Evolutionary conservation across 805 yeast genomes (phyloP).

Genomic region (Sugiyamaella lignohabitans): DNA sequence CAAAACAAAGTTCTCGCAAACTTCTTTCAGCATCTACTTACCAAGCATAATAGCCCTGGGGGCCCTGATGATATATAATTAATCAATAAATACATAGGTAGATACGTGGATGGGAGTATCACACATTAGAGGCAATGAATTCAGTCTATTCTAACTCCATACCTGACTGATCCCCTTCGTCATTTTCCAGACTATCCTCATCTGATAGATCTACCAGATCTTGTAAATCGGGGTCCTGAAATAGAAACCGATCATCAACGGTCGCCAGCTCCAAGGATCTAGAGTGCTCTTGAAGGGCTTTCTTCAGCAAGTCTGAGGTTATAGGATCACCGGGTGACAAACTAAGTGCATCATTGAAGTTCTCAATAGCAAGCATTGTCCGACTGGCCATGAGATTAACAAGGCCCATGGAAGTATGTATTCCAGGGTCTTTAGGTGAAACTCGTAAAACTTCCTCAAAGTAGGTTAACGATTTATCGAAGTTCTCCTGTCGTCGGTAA

Average conservation of each 20-base stretch:
- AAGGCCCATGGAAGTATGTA: constrained; percentile 79
- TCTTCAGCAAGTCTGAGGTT: constrained; percentile 69
- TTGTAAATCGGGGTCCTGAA: background rate
- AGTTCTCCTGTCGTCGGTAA: constrained; percentile 57
- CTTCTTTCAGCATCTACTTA: constrained; percentile 24
- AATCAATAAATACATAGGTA: too few relatives aligned
- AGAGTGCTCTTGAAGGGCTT: constrained; percentile 43
- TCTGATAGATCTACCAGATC: background rate
- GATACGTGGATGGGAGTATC: too few relatives aligned
- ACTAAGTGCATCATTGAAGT: constrained; percentile 75
- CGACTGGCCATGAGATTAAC: constrained; percentile 67
- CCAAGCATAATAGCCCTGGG: too few relatives aligned
- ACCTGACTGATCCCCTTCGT: background rate
- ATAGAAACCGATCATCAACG: background rate
- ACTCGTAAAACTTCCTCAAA: constrained; percentile 70
- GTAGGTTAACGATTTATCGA: constrained; percentile 61
- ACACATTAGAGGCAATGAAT: too few relatives aligned
- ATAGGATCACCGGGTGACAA: constrained; percentile 75
- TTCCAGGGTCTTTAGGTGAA: constrained; percentile 64
- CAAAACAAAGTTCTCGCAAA: constrained; percentile 23
- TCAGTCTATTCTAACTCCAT: too few relatives aligned
- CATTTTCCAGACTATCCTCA: background rate
- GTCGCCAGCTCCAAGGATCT: background rate
- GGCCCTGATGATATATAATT: too few relatives aligned
- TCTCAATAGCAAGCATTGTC: constrained; percentile 59